A percentile compares a stretch with the other conserved stretches of the same genome.
These are phyloP conservation scores for Linnemannia schmuckeri DNA, from an alignment of 192 early-diverging fungal species.

Conservation along the genomic window DNA sequence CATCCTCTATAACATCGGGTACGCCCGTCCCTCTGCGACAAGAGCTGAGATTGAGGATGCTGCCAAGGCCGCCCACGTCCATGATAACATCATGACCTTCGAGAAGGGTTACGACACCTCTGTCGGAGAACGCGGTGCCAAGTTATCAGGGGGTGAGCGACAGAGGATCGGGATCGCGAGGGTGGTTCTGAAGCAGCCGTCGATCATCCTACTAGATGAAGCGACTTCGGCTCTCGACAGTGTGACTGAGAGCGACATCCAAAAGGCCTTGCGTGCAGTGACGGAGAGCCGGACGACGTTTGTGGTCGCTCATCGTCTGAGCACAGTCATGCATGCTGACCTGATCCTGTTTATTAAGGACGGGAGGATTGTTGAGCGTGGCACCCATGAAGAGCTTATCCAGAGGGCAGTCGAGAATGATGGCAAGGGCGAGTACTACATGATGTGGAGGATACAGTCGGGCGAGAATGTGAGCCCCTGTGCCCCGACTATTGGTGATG, in stretches of 20 bases:
- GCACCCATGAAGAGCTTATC: slow-evolving; percentile 84
- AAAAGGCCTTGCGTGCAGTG: slow-evolving; percentile 79
- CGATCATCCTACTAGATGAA: slow-evolving; percentile 89
- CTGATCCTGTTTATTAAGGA: slow-evolving; percentile 85
- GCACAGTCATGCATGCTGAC: slow-evolving; percentile 87
- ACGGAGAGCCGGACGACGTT: slow-evolving; percentile 86
- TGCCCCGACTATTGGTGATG: neutral
- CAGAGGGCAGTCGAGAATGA: slow-evolving; percentile 43
- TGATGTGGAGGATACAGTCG: slow-evolving; percentile 93
- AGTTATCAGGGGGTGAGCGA: slow-evolving; percentile 93
- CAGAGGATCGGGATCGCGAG: slow-evolving; percentile 95
- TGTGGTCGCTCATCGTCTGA: slow-evolving; percentile 86
- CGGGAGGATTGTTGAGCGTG: slow-evolving; percentile 84
- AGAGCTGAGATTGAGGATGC: slow-evolving; percentile 68
- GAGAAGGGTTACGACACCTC: slow-evolving; percentile 87
- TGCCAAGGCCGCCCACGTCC: slow-evolving; percentile 76
- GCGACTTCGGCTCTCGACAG: slow-evolving; percentile 90
- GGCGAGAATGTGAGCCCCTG: slow-evolving; percentile 57
- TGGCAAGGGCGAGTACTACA: slow-evolving; percentile 77
- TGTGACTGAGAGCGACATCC: slow-evolving; percentile 82
- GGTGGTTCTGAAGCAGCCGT: slow-evolving; percentile 87
- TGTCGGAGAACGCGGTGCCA: slow-evolving; percentile 86
- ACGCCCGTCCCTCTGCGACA: slow-evolving; percentile 66
- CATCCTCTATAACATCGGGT: slow-evolving; percentile 75
- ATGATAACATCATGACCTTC: slow-evolving; percentile 76